Evolutionary conservation across 441 rosid species (phyloP), one percentile per base, ranked within the genome.

Genomic region (Erodium trifolium): DNA sequence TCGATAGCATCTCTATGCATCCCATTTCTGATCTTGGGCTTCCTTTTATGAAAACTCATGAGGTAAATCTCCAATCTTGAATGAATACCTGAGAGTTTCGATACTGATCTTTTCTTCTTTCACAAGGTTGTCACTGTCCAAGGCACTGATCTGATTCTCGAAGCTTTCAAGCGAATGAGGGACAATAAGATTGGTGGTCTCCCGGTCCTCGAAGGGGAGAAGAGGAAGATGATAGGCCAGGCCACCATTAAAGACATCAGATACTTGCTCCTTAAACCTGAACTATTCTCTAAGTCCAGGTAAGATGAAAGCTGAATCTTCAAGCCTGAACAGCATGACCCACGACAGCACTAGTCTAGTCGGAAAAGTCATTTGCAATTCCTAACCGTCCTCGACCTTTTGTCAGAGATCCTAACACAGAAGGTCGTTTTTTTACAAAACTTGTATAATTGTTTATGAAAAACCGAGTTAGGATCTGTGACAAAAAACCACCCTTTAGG

Each of bases 11-110:
- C 43, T 78, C 96, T 0, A 71, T 86, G 63, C 76, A 70, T 5
- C 82, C 87, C 19, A 84, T 93, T 63, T 76, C 88, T 19, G 90
- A 90, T 77, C 77, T 89, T 1, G 98, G 98, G 66, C 89, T 93
- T 59, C 98, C 96, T 64, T 87, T 93, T 70, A 84, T 88, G 88
- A 81, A 90, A 23, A 34, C 87, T 0, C 67, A 81, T 11, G 79
- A 88, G 88, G 97, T 88, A 45, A 45, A 3, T 5, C 9, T 37
- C 41, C 9, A 37, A 37, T 37, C 41, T 37, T 37, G 6, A 37
- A 37, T 37, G 6, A 4, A 5, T 37, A 4, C 41, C 5, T 37
- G 8, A 7, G 41, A 37, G 41, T 37, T 37, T 37, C 23, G 19
- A 53, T 18, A 53, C 19, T 53, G 9, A 53, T 53, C 6, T 53